Conservation (phyloP, 345 rosid genomes). For the Syzygium grande region DNA sequence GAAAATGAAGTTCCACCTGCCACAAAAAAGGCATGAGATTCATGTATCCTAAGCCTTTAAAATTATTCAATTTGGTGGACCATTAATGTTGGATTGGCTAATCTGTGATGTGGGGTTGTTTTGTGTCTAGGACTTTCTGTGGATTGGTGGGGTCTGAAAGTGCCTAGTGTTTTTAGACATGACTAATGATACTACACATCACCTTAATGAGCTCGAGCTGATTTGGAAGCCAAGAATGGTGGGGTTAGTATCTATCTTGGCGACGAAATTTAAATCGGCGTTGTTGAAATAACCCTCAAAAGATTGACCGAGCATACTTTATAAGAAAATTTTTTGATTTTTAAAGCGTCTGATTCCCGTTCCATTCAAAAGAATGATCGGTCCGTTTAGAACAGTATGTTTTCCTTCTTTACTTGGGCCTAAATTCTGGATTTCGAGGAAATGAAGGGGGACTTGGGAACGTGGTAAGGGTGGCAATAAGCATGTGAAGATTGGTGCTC, state of each 20-base stretch:
- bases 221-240: not conserved
- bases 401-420: too few species aligned
- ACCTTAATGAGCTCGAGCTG: not conserved
- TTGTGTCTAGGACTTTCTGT: not conserved
- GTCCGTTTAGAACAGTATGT: too few species aligned
- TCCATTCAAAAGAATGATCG: not conserved
- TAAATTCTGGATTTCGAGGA: too few species aligned
- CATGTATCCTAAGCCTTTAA: not conserved
- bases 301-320: not conserved
- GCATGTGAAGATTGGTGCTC: not conserved
- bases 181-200: not conserved
- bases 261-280: not conserved
- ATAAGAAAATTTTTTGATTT: not conserved
- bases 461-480: not conserved
- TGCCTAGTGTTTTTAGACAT: not conserved
- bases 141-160: not conserved
- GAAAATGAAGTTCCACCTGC: not conserved
- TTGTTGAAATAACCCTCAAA: not conserved
- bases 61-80: not conserved
- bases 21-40: not conserved
- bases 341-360: accelerated
- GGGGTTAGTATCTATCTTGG: not conserved
- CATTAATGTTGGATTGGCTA: not conserved
- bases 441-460: not conserved
- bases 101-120: not conserved